Percentiles rank a stretch among this genome's conserved stretches.
Evolutionary conservation across 106 monocot genomes (phyloP).

Genomic region (Platanthera guangdongensis): DNA sequence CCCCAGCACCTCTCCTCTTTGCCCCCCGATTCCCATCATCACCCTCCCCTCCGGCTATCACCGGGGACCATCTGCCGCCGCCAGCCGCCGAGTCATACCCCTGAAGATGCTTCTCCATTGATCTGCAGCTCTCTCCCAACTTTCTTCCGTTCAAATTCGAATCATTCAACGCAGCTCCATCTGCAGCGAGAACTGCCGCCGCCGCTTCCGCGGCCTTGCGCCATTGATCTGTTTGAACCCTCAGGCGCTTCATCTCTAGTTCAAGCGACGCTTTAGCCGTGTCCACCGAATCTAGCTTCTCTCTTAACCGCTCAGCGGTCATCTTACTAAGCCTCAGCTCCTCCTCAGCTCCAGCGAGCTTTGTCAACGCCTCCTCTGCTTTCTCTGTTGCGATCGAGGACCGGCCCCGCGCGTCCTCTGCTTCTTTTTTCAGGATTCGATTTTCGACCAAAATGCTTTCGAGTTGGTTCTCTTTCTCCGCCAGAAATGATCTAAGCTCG

Average conservation of each 20-base stretch:
- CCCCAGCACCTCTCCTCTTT: conserved; percentile 34
- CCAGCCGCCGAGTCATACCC: background rate
- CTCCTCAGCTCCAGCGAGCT: conserved; percentile 28
- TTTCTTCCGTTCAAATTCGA: conserved; percentile 13
- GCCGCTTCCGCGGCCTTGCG: conserved; percentile 85
- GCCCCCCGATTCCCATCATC: conserved; percentile 7
- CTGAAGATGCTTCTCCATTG: conserved; percentile 48
- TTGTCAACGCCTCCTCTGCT: conserved; percentile 42
- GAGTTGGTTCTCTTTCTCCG: conserved; percentile 33
- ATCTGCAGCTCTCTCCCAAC: conserved; percentile 35
- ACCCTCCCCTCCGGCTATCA: conserved; percentile 21
- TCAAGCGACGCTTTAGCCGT: conserved; percentile 31
- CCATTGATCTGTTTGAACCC: conserved; percentile 85
- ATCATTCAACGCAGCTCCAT: background rate
- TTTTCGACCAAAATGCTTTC: conserved; percentile 24
- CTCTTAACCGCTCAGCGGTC: conserved; percentile 21
- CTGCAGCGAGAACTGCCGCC: conserved; percentile 34
- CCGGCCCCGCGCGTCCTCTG: conserved; percentile 24
- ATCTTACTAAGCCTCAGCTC: conserved; percentile 30
- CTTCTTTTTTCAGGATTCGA: conserved; percentile 29
- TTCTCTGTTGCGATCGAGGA: conserved; percentile 19
- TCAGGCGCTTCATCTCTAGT: conserved; percentile 53
- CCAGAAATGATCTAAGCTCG: conserved; percentile 31
- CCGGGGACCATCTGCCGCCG: conserved; percentile 25
- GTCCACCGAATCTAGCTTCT: conserved; percentile 42